Conservation (phyloP, 768 basidiomycete genomes). For the Pilatotrama ljubarskyi region DNA sequence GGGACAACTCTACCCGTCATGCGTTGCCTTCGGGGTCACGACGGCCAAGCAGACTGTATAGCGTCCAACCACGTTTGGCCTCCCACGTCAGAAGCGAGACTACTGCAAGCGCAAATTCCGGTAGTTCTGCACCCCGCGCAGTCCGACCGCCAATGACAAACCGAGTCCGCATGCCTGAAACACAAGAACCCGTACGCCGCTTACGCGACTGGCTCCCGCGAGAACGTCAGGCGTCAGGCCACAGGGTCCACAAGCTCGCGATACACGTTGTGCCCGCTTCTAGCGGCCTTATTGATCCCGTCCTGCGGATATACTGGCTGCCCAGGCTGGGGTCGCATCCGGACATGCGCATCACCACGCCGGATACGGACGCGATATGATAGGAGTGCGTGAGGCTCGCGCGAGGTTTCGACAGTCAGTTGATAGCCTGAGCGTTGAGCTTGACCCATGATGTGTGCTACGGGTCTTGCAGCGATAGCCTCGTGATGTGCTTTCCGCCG, state of each 20-base stretch:
- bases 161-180: background rate
- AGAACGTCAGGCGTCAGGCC: background rate
- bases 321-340: background rate
- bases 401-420: background rate
- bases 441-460: background rate
- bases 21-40: too few species aligned
- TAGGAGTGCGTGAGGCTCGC: background rate
- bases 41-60: too few species aligned
- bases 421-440: background rate
- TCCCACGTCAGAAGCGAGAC: background rate
- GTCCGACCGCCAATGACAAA: background rate
- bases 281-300: background rate
- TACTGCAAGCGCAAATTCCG: background rate
- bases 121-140: background rate
- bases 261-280: background rate
- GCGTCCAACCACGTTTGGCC: too few species aligned
- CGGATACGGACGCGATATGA: background rate
- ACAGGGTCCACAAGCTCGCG: background rate
- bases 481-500: background rate
- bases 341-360: constrained; percentile 13
- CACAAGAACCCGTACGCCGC: background rate
- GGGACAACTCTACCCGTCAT: too few species aligned
- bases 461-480: background rate
- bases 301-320: background rate
- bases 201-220: background rate